Evolutionary conservation across 257 asterid genomes (phyloP).

Genomic region (Ballota nigra): DNA sequence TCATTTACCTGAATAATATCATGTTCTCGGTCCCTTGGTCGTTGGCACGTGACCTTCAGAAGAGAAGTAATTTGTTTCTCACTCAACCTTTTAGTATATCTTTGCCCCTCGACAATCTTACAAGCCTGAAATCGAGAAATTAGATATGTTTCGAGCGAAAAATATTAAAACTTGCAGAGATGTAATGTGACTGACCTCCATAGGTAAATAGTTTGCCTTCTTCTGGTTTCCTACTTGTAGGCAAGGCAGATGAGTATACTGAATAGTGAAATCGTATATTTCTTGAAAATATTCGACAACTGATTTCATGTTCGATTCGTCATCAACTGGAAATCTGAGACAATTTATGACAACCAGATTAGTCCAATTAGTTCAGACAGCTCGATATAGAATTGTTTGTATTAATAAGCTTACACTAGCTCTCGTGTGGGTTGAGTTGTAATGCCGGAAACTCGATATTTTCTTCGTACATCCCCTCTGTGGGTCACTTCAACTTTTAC

Average conservation of each 20-base stretch:
- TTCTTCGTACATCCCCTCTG: slow-evolving; percentile 86
- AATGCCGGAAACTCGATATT: slow-evolving; percentile 90
- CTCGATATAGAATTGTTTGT: neutral
- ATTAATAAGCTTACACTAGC: slow-evolving; percentile 63
- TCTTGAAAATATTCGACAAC: slow-evolving; percentile 94
- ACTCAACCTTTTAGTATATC: slow-evolving; percentile 94
- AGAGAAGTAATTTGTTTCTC: slow-evolving; percentile 96
- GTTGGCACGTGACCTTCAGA: slow-evolving; percentile 91
- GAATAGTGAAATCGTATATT: slow-evolving; percentile 90
- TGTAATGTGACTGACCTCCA: slow-evolving; percentile 75
- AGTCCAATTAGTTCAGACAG: neutral
- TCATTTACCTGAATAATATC: slow-evolving; percentile 78
- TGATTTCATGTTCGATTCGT: slow-evolving; percentile 82
- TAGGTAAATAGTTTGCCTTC: slow-evolving; percentile 96
- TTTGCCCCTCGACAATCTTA: slow-evolving; percentile 95
- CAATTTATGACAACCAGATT: neutral
- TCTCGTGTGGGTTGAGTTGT: slow-evolving; percentile 95
- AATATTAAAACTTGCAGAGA: neutral
- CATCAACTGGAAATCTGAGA: slow-evolving; percentile 94
- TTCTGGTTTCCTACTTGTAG: slow-evolving; percentile 99
- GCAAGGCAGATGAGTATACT: slow-evolving; percentile 93
- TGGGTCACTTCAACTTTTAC: slow-evolving; percentile 99
- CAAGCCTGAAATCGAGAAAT: slow-evolving; percentile 63
- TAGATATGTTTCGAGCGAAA: neutral
- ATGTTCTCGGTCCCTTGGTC: slow-evolving; percentile 94